Percentiles rank a stretch among this genome's conserved stretches.
Conservation (phyloP, 2,329 filamentous ascomycete genomes). For the Diplocarpon mali region DNA sequence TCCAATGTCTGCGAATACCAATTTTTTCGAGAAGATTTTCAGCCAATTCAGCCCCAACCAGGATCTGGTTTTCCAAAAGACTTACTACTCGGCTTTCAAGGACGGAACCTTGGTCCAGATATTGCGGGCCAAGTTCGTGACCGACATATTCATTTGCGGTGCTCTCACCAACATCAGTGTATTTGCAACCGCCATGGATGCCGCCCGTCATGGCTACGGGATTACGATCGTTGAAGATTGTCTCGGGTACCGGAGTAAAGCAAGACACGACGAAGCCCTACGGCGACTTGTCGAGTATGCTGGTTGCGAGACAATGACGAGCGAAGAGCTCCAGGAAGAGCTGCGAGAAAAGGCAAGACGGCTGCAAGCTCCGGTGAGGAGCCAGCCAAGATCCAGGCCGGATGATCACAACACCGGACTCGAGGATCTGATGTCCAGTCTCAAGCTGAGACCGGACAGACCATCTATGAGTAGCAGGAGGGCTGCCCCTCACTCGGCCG, state of each 20-base stretch:
- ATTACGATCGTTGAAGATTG: slow-evolving; percentile 85
- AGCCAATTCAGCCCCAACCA: slow-evolving; percentile 31
- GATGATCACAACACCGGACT: slow-evolving; percentile 11
- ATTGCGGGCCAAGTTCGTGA: slow-evolving; percentile 79
- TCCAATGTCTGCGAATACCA: slow-evolving; percentile 34
- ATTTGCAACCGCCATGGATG: slow-evolving; percentile 84
- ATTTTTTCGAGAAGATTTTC: slow-evolving; percentile 34
- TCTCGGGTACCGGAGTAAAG: slow-evolving; percentile 63
- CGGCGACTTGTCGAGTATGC: slow-evolving; percentile 23
- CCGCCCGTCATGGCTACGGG: slow-evolving; percentile 75
- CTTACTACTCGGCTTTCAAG: slow-evolving; percentile 80
- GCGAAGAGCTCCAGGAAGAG: slow-evolving; percentile 20
- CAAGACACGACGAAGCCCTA: slow-evolving; percentile 43
- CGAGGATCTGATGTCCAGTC: slow-evolving; percentile 22
- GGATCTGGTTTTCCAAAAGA: slow-evolving; percentile 51
- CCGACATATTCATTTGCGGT: slow-evolving; percentile 81
- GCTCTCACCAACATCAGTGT: slow-evolving; percentile 79
- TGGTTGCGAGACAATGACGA: slow-evolving; percentile 25
- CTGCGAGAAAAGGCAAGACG: slow-evolving; percentile 16
- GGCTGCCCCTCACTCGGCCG: slow-evolving; percentile 7
- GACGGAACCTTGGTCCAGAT: slow-evolving; percentile 61
- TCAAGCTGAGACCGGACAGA: slow-evolving; percentile 18
- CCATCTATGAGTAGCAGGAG: slow-evolving; percentile 4
- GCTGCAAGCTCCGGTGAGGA: slow-evolving; percentile 11
- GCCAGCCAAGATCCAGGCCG: slow-evolving; percentile 11